These are phyloP conservation scores for Aureobasidium sp. DNA, from an alignment of 2,329 filamentous ascomycete genomes.

Conservation along the genomic window DNA sequence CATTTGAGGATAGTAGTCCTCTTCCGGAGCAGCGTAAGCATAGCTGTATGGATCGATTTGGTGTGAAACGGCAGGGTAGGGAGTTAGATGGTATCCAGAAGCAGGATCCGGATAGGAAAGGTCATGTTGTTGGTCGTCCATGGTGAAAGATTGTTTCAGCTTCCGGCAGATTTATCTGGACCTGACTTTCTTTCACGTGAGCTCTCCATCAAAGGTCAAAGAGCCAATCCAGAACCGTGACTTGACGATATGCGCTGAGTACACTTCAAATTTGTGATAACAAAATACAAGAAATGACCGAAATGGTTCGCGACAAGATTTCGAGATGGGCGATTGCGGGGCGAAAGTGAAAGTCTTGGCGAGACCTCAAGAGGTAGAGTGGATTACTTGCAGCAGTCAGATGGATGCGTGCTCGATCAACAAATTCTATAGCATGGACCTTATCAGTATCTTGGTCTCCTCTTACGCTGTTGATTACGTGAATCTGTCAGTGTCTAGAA, in stretches of 20 bases:
- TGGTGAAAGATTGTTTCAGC: constrained; percentile 3
- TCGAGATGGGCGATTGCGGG: constrained; percentile 4
- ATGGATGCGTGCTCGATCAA: too few species aligned
- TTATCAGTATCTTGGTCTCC: too few species aligned
- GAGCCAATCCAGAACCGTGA: background rate
- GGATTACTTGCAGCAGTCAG: too few species aligned
- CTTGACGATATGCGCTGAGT: background rate
- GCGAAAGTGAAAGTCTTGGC: background rate
- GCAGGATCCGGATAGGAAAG: constrained; percentile 12
- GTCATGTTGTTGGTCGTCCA: constrained; percentile 12
- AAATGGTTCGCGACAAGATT: constrained; percentile 1
- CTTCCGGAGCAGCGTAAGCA: constrained; percentile 7
- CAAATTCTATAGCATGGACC: too few species aligned
- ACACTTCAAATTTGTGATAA: background rate
- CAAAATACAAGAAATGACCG: background rate
- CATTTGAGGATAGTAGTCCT: constrained; percentile 12
- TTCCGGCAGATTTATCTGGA: constrained; percentile 11
- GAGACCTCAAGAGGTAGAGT: too few species aligned
- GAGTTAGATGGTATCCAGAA: constrained; percentile 1
- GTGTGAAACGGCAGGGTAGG: constrained; percentile 6
- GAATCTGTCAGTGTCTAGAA: too few species aligned
- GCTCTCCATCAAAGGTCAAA: constrained; percentile 8
- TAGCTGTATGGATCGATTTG: constrained; percentile 2
- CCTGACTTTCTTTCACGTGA: constrained; percentile 9
- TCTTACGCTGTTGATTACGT: too few species aligned